A percentile compares a stretch with the other conserved stretches of the same genome.
These are phyloP conservation scores for Arthroderma uncinatum DNA, from an alignment of 2,329 filamentous ascomycete genomes.

Conservation along the genomic window DNA sequence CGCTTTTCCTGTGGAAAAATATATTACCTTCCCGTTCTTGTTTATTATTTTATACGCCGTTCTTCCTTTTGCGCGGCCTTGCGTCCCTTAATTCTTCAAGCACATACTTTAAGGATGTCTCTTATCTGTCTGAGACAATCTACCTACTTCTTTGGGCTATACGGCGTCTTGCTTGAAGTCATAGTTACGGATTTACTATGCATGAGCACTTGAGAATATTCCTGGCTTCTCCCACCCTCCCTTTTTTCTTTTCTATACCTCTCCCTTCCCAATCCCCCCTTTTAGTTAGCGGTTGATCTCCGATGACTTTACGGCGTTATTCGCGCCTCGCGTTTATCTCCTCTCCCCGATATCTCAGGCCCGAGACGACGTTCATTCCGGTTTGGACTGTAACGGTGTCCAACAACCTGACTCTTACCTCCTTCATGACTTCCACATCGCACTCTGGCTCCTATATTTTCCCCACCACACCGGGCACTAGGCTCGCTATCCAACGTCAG, in stretches of 20 bases:
- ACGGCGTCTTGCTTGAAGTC: not conserved
- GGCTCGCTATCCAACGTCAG: not conserved
- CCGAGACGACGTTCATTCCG: not conserved
- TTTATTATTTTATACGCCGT: not conserved
- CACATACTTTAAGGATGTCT: slow-evolving; percentile 1
- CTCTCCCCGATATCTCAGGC: not conserved
- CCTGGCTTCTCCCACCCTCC: not conserved
- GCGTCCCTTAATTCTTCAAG: not conserved
- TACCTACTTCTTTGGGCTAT: not conserved
- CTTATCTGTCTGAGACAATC: not conserved
- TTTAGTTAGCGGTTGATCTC: not conserved
- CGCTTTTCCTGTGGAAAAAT: not conserved
- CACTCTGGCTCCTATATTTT: not conserved
- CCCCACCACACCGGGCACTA: not conserved
- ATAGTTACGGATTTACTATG: not conserved
- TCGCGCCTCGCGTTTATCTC: not conserved
- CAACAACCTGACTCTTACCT: not conserved
- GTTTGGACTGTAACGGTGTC: not conserved
- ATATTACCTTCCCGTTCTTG: not conserved
- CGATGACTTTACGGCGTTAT: not conserved
- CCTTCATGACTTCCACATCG: not conserved
- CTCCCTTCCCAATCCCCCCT: not conserved
- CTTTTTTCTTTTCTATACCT: not conserved
- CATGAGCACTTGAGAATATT: not conserved
- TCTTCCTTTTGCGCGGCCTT: not conserved